Conservation (phyloP, 2,329 filamentous ascomycete genomes). For the Parastagonospora avenae region DNA sequence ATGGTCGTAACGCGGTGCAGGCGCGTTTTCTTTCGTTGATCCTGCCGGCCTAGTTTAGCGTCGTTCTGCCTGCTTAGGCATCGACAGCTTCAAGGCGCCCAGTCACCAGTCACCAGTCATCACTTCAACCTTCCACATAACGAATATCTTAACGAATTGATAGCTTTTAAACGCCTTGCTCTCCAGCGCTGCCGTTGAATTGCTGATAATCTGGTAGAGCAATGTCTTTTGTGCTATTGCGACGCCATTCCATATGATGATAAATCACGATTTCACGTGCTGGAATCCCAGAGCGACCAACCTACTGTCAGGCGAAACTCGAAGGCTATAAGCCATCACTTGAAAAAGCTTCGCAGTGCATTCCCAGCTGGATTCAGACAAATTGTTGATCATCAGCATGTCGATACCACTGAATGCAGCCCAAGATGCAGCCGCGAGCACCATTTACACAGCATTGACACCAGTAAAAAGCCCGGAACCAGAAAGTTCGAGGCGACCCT, state of each 20-base stretch:
- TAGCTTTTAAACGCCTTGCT: too few species aligned
- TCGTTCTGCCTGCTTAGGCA: too few species aligned
- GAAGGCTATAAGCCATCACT: too few species aligned
- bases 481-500: slow-evolving; percentile 22
- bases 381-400: slow-evolving; percentile 6
- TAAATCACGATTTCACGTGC: slow-evolving; percentile 2
- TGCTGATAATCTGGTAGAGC: too few species aligned
- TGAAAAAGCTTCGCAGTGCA: background rate
- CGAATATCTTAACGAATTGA: background rate
- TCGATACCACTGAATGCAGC: slow-evolving; percentile 11
- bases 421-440: slow-evolving; percentile 8
- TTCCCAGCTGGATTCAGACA: background rate
- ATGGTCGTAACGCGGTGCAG: too few species aligned
- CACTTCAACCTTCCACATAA: background rate
- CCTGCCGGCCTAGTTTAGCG: too few species aligned
- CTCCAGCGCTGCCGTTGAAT: too few species aligned
- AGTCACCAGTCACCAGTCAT: background rate
- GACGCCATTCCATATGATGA: slow-evolving; percentile 1
- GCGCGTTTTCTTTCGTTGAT: background rate
- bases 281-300: background rate
- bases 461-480: slow-evolving; percentile 17
- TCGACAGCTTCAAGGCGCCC: background rate
- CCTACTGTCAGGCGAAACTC: too few species aligned
- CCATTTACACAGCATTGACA: slow-evolving; percentile 18
- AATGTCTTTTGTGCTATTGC: too few species aligned